Evolutionary conservation across 1,139 yeast genomes (phyloP).

Genomic region (Zygoascus meyerae): DNA sequence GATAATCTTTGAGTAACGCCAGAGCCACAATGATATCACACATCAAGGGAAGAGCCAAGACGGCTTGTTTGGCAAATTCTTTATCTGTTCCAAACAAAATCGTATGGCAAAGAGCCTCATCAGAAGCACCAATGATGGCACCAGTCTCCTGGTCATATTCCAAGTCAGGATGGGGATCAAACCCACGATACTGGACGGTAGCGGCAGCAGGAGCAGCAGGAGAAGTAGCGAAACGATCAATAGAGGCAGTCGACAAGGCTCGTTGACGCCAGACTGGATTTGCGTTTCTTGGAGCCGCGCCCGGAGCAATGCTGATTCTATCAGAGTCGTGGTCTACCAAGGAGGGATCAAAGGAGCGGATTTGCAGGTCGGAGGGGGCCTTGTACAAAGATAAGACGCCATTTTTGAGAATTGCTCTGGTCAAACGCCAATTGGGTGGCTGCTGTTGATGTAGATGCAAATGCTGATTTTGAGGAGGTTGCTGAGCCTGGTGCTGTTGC

Average conservation of each 20-base stretch:
- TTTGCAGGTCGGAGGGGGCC: slow-evolving; percentile 30
- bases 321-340: slow-evolving; percentile 8
- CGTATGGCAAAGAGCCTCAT: slow-evolving; percentile 72
- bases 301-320: slow-evolving; percentile 10
- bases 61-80: slow-evolving; percentile 40
- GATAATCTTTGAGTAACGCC: slow-evolving; percentile 43
- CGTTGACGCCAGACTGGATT: slow-evolving; percentile 9
- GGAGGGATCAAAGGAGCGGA: slow-evolving; percentile 27
- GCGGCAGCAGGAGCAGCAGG: slow-evolving; percentile 2
- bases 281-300: slow-evolving; percentile 9
- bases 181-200: slow-evolving; percentile 10
- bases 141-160: slow-evolving; percentile 46
- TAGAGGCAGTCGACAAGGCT: slow-evolving; percentile 3
- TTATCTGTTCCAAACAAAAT: slow-evolving; percentile 48
- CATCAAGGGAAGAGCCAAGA: slow-evolving; percentile 58
- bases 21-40: slow-evolving; percentile 54
- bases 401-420: slow-evolving; percentile 29
- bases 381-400: slow-evolving; percentile 28
- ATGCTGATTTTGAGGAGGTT: not conserved
- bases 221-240: slow-evolving; percentile 2
- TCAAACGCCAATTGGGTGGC: slow-evolving; percentile 27
- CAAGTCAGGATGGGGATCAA: slow-evolving; percentile 63
- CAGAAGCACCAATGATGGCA: slow-evolving; percentile 44
- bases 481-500: not conserved
- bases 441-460: not conserved